phyloP scores from a whole-genome alignment of 371 early-diverging fungal genomes.

The Actinomucor elegans region DNA sequence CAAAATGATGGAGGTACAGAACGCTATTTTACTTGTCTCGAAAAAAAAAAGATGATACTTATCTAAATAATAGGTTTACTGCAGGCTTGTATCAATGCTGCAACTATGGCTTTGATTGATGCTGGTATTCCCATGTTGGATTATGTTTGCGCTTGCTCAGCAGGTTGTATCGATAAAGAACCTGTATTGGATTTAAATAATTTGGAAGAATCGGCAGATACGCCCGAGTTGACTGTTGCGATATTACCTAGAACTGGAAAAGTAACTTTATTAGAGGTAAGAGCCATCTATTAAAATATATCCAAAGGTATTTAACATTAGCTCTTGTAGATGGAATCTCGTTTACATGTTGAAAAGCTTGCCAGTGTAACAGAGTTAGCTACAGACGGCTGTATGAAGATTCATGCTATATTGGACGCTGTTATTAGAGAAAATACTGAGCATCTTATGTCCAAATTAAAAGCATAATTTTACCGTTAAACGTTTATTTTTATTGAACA shows the following conservation, averaged over 20 bases:
- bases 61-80: too few species aligned
- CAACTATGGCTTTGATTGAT: constrained; percentile 93
- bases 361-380: constrained; percentile 79
- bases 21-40: too few species aligned
- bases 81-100: constrained; percentile 90
- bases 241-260: constrained; percentile 82
- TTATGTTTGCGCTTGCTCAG: constrained; percentile 94
- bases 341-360: constrained; percentile 83
- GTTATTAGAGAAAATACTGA: constrained; percentile 69
- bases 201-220: constrained; percentile 85
- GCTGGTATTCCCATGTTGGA: constrained; percentile 97
- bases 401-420: constrained; percentile 75
- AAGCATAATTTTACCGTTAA: too few species aligned
- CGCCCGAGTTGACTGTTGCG: constrained; percentile 90
- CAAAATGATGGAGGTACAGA: constrained; percentile 91
- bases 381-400: constrained; percentile 79
- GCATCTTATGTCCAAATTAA: constrained; percentile 41
- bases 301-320: background rate
- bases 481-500: too few species aligned
- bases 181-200: constrained; percentile 87
- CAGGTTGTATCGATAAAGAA: constrained; percentile 81
- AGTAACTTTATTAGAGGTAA: constrained; percentile 71
- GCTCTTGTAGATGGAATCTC: constrained; percentile 79
- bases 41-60: too few species aligned
- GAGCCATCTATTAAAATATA: background rate